These are phyloP conservation scores for Pezicula neosporulosa DNA, from an alignment of 2,329 filamentous ascomycete genomes.

Conservation along the genomic window DNA sequence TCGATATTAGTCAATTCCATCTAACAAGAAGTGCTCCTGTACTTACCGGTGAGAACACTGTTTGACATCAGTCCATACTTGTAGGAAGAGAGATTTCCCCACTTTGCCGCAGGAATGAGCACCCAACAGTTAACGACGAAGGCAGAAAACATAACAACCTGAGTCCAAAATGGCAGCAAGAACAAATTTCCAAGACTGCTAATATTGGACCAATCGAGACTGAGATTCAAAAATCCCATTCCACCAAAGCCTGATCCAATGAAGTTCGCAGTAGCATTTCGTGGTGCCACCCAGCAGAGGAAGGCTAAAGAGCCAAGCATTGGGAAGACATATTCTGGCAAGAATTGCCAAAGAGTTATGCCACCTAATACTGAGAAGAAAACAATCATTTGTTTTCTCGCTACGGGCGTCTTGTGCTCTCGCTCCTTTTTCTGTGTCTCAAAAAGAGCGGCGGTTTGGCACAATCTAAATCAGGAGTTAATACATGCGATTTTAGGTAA, in stretches of 20 bases:
- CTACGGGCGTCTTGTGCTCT: slow-evolving; percentile 43
- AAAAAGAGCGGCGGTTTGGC: slow-evolving; percentile 55
- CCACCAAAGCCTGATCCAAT: slow-evolving; percentile 58
- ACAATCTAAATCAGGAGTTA: slow-evolving; percentile 26
- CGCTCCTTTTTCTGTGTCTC: slow-evolving; percentile 52
- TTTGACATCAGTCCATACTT: slow-evolving; percentile 56
- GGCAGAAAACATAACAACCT: slow-evolving; percentile 50
- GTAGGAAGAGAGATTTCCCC: slow-evolving; percentile 49
- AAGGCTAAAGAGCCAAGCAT: slow-evolving; percentile 58
- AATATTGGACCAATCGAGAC: slow-evolving; percentile 59
- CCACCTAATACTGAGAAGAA: slow-evolving; percentile 52
- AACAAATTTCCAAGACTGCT: slow-evolving; percentile 47
- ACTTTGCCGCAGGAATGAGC: slow-evolving; percentile 55
- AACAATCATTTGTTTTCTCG: slow-evolving; percentile 50
- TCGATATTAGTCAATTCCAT: slow-evolving; percentile 3
- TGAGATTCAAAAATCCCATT: slow-evolving; percentile 58
- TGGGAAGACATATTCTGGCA: slow-evolving; percentile 58
- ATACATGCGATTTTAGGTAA: background rate
- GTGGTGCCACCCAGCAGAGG: slow-evolving; percentile 60
- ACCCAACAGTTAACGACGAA: slow-evolving; percentile 57
- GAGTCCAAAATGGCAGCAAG: slow-evolving; percentile 56
- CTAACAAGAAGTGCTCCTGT: background rate
- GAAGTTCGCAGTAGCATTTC: slow-evolving; percentile 55
- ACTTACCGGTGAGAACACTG: slow-evolving; percentile 44
- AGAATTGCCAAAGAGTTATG: slow-evolving; percentile 57